phyloP scores from a whole-genome alignment of 2,329 filamentous ascomycete genomes.

The Plenodomus biglobosus region DNA sequence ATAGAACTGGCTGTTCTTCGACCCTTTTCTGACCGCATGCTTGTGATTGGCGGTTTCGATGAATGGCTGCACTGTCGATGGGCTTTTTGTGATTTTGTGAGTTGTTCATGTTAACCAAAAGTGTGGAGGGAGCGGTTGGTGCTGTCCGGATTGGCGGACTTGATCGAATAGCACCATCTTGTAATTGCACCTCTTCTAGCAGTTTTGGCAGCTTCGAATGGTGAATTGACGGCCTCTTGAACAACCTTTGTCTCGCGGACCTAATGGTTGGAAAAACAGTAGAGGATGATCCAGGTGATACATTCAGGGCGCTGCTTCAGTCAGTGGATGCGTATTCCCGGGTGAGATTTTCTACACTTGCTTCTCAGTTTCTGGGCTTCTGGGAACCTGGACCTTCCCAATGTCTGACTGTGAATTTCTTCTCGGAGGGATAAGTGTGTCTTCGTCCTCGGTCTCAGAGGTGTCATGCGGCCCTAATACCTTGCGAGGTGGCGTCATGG shows the following conservation, averaged over 20 bases:
- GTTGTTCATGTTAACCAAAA: slow-evolving; percentile 3
- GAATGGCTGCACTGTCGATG: neutral
- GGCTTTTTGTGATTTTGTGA: slow-evolving; percentile 10
- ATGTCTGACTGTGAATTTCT: neutral
- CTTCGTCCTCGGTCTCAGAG: slow-evolving; percentile 14
- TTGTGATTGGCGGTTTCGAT: slow-evolving; percentile 13
- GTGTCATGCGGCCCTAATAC: neutral
- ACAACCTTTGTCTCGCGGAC: slow-evolving; percentile 21
- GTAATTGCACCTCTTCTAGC: neutral
- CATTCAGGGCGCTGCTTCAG: neutral
- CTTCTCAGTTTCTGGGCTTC: slow-evolving; percentile 3
- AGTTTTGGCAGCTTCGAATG: slow-evolving; percentile 13
- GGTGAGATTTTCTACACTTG: neutral
- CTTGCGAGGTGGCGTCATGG: neutral
- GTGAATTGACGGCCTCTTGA: slow-evolving; percentile 23
- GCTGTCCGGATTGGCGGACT: too few species aligned
- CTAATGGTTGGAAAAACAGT: slow-evolving; percentile 1
- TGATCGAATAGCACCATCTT: neutral
- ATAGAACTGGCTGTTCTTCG: neutral
- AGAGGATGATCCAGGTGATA: slow-evolving; percentile 3
- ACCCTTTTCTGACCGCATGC: slow-evolving; percentile 5
- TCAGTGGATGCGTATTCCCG: slow-evolving; percentile 3
- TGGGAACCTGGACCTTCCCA: slow-evolving; percentile 6
- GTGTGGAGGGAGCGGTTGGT: slow-evolving; percentile 1
- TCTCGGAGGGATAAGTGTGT: neutral